Base-by-base conservation (phyloP, 306 rosid genomes). In the Cotoneaster glaucophyllus region DNA sequence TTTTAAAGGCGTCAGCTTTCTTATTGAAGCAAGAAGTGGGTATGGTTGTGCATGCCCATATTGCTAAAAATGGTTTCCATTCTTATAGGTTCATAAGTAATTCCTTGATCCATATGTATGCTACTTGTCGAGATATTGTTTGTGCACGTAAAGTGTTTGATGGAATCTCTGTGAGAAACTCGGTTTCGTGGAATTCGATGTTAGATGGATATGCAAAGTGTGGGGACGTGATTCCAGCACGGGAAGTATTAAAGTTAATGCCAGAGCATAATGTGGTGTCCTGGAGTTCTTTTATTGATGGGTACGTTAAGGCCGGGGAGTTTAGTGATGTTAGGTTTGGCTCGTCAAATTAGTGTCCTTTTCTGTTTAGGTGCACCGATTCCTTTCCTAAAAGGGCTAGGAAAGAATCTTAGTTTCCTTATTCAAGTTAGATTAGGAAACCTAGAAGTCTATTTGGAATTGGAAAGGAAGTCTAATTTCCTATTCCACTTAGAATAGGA, bases 111-210 rank as follows among this genome's bases (percentile, higher is more conserved):
- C 93, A 92, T 74, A 88, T 88, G 96, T 92, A 90, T 70, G 88
- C 87, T 70, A 77, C 93, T 45, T 87, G 89, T 48, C 76, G 85
- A 65, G 84, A 85, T 77, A 77, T 92, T 31, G 0, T 14, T 17
- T 78, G 73, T 82, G 96, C 97, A 69, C 86, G 79, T 12, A 85
- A 75, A 79, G 64, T 86, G 77, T 92, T 92, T 53, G 89, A 88
- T 59, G 82, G 69, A 69, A 81, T 88, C 78, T 79, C 39, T 25
- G 29, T 11, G 2, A 90, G 71, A 66, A 92, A 87, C 80, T 75
- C 76, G 81, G 93, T 92, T 77, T 86, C 96, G 5, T 87, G 97
- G 97, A 92, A 92, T 71, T 81, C 90, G 64, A 90, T 92, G 89
- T 67, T 90, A 79, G 90, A 90, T 77, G 97, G 97, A 28, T 90